These are phyloP conservation scores for Saccharomycopsis hybrid DNA, from an alignment of 1,139 yeast species.

Conservation along the genomic window DNA sequence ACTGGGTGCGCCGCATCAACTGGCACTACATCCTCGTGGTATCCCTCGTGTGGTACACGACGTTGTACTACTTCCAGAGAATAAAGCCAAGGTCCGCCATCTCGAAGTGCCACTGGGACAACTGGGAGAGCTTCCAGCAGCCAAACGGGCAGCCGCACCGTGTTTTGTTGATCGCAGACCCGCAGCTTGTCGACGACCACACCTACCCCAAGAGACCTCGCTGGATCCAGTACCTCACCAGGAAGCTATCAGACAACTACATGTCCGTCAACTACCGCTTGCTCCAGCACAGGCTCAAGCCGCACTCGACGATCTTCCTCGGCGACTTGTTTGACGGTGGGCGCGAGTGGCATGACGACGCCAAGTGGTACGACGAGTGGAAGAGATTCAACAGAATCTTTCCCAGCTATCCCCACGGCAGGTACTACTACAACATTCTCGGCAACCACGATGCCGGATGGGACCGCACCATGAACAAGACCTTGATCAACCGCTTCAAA, in stretches of 20 bases:
- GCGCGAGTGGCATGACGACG: slow-evolving; percentile 58
- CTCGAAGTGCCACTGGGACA: slow-evolving; percentile 51
- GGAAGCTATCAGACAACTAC: slow-evolving; percentile 56
- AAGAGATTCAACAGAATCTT: slow-evolving; percentile 39
- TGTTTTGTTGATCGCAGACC: slow-evolving; percentile 79
- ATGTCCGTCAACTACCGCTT: slow-evolving; percentile 69
- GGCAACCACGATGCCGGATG: slow-evolving; percentile 98
- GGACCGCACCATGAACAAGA: slow-evolving; percentile 55
- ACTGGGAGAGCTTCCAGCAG: slow-evolving; percentile 52
- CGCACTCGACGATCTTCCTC: slow-evolving; percentile 70
- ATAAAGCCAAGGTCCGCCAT: slow-evolving; percentile 45
- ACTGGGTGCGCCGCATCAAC: too few relatives aligned
- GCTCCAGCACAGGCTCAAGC: slow-evolving; percentile 54
- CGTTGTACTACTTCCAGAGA: slow-evolving; percentile 58
- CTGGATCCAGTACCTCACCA: slow-evolving; percentile 40
- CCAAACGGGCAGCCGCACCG: slow-evolving; percentile 42
- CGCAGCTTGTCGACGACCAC: slow-evolving; percentile 79
- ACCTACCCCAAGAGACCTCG: slow-evolving; percentile 54
- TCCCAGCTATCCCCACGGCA: slow-evolving; percentile 51
- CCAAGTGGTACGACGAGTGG: slow-evolving; percentile 47
- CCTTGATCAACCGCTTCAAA: slow-evolving; percentile 54
- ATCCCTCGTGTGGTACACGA: slow-evolving; percentile 38
- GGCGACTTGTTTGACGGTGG: slow-evolving; percentile 98
- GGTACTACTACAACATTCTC: slow-evolving; percentile 34
- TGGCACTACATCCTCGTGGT: slow-evolving; percentile 3